A percentile compares a stretch with the other conserved stretches of the same genome.
These are phyloP conservation scores for Mollisia scopiformis DNA, from an alignment of 2,329 filamentous ascomycete species.

Conservation along the genomic window DNA sequence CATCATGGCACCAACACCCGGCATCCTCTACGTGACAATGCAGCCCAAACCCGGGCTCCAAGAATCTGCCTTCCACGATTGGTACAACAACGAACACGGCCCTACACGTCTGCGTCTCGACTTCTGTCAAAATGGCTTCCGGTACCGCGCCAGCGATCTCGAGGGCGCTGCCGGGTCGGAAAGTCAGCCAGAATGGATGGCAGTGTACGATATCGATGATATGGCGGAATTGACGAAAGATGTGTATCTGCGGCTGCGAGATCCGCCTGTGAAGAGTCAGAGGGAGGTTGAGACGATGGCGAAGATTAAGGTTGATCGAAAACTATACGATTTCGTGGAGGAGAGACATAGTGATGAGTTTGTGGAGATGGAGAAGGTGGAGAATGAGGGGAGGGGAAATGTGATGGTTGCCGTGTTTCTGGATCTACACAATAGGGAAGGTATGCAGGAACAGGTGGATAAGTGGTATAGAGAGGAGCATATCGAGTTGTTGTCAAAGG, in stretches of 20 bases:
- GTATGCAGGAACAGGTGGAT: slow-evolving; percentile 57
- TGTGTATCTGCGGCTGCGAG: slow-evolving; percentile 69
- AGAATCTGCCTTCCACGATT: slow-evolving; percentile 78
- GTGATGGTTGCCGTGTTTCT: slow-evolving; percentile 66
- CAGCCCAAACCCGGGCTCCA: slow-evolving; percentile 68
- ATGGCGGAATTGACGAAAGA: slow-evolving; percentile 72
- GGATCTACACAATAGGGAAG: slow-evolving; percentile 53
- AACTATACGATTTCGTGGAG: slow-evolving; percentile 69
- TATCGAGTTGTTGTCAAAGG: slow-evolving; percentile 68
- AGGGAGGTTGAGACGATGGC: slow-evolving; percentile 64
- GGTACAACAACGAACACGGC: slow-evolving; percentile 94
- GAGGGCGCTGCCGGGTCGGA: slow-evolving; percentile 31
- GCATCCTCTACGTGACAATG: slow-evolving; percentile 86
- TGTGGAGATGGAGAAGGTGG: slow-evolving; percentile 60
- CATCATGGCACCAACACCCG: slow-evolving; percentile 39
- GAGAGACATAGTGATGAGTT: slow-evolving; percentile 60
- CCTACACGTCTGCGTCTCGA: slow-evolving; percentile 77
- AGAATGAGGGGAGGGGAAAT: slow-evolving; percentile 60
- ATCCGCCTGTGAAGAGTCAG: slow-evolving; percentile 56
- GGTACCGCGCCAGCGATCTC: slow-evolving; percentile 71
- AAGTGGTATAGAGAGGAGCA: slow-evolving; percentile 81
- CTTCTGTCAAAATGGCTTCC: slow-evolving; percentile 76
- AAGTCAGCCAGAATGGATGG: slow-evolving; percentile 70
- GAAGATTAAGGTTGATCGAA: slow-evolving; percentile 69
- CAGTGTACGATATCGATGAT: slow-evolving; percentile 79